Conservation (phyloP, 2,329 filamentous ascomycete genomes). For the Coniochaeta sp. region DNA sequence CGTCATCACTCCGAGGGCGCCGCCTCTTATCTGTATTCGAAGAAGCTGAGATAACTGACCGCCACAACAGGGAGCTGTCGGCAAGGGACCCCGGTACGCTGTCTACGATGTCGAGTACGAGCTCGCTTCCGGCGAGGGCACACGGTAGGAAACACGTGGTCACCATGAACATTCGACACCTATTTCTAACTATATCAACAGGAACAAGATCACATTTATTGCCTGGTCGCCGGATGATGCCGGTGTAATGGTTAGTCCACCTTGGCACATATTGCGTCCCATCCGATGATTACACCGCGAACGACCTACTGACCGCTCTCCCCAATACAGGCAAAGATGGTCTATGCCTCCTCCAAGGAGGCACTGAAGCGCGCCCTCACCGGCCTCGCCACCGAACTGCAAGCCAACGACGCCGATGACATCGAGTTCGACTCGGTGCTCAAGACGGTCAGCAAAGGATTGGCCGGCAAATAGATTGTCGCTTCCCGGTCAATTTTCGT, state of each 20-base stretch:
- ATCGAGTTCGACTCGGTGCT: slow-evolving; percentile 70
- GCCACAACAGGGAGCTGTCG: slow-evolving; percentile 39
- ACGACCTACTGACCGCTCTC: neutral
- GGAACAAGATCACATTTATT: slow-evolving; percentile 74
- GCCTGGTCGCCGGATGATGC: slow-evolving; percentile 79
- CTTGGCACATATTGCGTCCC: neutral
- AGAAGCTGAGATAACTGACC: neutral
- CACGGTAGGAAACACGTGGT: slow-evolving; percentile 40
- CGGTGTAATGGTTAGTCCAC: slow-evolving; percentile 57
- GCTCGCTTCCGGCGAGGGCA: slow-evolving; percentile 63
- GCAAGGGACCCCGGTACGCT: slow-evolving; percentile 69
- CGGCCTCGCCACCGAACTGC: slow-evolving; percentile 67
- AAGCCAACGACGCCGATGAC: slow-evolving; percentile 78
- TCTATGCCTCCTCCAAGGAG: slow-evolving; percentile 85
- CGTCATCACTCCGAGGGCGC: slow-evolving; percentile 15
- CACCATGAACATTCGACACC: neutral
- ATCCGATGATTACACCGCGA: neutral
- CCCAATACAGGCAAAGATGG: slow-evolving; percentile 65
- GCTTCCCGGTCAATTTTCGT: neutral
- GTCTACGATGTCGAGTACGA: slow-evolving; percentile 81
- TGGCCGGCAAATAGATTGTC: slow-evolving; percentile 25
- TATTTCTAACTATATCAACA: slow-evolving; percentile 19
- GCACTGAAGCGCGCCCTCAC: slow-evolving; percentile 73
- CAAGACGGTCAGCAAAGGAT: slow-evolving; percentile 56
- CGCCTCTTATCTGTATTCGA: neutral